Percentiles rank a stretch among this genome's conserved stretches.
Evolutionary conservation across 2,329 filamentous ascomycete genomes (phyloP).

Genomic region (Knufia fluminis): DNA sequence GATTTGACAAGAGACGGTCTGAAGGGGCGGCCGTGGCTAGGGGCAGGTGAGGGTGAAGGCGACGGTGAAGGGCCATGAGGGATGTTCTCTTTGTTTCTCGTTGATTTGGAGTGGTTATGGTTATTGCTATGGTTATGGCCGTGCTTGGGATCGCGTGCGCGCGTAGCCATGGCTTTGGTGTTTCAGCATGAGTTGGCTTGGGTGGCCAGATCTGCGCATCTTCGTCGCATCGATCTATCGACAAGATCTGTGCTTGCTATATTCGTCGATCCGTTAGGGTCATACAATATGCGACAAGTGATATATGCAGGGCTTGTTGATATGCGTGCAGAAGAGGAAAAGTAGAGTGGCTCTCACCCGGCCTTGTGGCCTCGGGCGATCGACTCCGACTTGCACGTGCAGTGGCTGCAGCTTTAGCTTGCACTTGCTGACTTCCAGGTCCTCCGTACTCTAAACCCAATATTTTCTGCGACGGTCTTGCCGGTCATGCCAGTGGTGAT

Average conservation of each 20-base stretch:
- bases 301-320: neutral
- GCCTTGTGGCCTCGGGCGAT: no score
- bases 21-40: neutral
- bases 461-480: neutral
- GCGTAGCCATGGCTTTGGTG: conserved; percentile 3
- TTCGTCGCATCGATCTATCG: conserved; percentile 1
- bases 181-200: neutral
- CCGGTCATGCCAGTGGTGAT: neutral
- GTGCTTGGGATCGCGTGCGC: conserved; percentile 6
- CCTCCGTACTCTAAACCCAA: neutral
- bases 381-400: no score
- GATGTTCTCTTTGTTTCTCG: conserved; percentile 4
- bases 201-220: neutral
- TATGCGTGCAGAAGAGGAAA: neutral
- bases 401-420: conserved; percentile 1
- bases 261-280: neutral
- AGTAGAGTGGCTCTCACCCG: neutral
- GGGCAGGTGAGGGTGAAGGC: neutral
- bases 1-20: conserved; percentile 7
- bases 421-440: no score
- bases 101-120: neutral
- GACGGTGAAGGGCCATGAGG: neutral
- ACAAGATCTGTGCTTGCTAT: neutral
- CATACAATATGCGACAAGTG: neutral
- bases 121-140: neutral